Conservation (phyloP, 129 eudicot species). For the Flaveria bidentis region DNA sequence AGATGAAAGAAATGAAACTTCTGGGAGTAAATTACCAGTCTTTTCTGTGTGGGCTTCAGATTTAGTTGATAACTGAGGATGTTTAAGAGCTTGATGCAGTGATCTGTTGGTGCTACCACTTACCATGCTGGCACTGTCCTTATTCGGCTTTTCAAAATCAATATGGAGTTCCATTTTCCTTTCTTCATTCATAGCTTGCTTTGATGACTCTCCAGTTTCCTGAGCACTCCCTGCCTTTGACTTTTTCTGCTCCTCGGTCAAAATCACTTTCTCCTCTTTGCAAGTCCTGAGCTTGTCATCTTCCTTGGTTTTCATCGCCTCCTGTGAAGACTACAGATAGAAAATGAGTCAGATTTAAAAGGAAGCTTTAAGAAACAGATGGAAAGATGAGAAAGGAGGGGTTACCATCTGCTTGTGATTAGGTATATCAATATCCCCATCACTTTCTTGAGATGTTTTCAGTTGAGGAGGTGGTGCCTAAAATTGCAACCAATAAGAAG, state of each 20-base stretch:
- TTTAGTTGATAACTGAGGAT: constrained; percentile 51
- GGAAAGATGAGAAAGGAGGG: not conserved
- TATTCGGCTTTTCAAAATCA: constrained; percentile 63
- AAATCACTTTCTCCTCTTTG: constrained; percentile 31
- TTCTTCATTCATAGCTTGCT: constrained; percentile 23
- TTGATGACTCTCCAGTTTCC: constrained; percentile 45
- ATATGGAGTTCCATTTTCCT: constrained; percentile 41
- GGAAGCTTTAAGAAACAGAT: not conserved
- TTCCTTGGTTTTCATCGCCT: constrained; percentile 39
- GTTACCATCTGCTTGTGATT: constrained; percentile 40
- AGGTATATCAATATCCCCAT: constrained; percentile 29
- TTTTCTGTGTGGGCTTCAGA: constrained; percentile 55
- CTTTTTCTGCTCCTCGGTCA: constrained; percentile 37
- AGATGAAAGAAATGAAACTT: constrained; percentile 16
- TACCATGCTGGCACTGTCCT: constrained; percentile 20
- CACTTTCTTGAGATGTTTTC: constrained; percentile 67
- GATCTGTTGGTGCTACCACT: constrained; percentile 34
- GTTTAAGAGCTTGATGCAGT: constrained; percentile 45
- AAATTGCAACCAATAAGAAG: constrained; percentile 17
- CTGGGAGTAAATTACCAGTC: constrained; percentile 41
- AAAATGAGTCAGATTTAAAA: not conserved
- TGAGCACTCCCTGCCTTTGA: constrained; percentile 33
- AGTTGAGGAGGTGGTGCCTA: constrained; percentile 97
- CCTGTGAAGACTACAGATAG: constrained; percentile 33
- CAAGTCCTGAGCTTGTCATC: constrained; percentile 32